A percentile compares a stretch with the other conserved stretches of the same genome.
Evolutionary conservation across 768 basidiomycete species (phyloP).

Genomic region (Nidula microcarpa): DNA sequence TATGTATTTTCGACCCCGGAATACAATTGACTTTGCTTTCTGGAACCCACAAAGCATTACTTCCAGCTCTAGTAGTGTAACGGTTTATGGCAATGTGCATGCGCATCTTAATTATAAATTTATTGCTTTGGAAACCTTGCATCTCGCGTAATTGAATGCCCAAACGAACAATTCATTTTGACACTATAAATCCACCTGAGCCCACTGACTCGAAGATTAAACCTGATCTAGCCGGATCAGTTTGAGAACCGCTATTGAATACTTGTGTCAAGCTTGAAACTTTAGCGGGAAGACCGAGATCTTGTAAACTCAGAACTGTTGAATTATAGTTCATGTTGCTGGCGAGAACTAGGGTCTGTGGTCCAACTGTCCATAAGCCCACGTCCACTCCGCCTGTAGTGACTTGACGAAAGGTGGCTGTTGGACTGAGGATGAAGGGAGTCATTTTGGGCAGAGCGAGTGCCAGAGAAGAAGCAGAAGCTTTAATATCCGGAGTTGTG

Average conservation of each 20-base stretch:
- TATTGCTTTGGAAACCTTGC: no score
- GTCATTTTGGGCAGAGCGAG: slow-evolving; percentile 39
- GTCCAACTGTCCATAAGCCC: slow-evolving; percentile 44
- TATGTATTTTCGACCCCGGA: no score
- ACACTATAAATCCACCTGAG: slow-evolving; percentile 35
- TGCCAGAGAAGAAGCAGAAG: slow-evolving; percentile 46
- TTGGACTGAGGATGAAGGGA: slow-evolving; percentile 41
- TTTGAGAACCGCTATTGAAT: slow-evolving; percentile 29
- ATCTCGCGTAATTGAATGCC: not conserved
- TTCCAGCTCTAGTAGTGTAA: no score
- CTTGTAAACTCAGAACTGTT: slow-evolving; percentile 23
- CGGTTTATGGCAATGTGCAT: no score
- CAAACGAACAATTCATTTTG: slow-evolving; percentile 6
- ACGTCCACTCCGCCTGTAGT: slow-evolving; percentile 40
- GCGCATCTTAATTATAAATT: no score
- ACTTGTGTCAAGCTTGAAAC: slow-evolving; percentile 19
- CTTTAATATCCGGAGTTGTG: slow-evolving; percentile 48
- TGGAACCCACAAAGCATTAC: no score
- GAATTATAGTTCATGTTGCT: slow-evolving; percentile 46
- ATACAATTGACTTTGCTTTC: no score
- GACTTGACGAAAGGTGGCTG: slow-evolving; percentile 34
- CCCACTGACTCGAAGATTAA: slow-evolving; percentile 36
- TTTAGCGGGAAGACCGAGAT: slow-evolving; percentile 20
- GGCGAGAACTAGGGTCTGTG: slow-evolving; percentile 43
- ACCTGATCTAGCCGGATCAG: slow-evolving; percentile 17